Percentiles rank a stretch among this genome's conserved stretches.
Conservation (phyloP, 306 rosid genomes). For the Cucurbita moschata region DNA sequence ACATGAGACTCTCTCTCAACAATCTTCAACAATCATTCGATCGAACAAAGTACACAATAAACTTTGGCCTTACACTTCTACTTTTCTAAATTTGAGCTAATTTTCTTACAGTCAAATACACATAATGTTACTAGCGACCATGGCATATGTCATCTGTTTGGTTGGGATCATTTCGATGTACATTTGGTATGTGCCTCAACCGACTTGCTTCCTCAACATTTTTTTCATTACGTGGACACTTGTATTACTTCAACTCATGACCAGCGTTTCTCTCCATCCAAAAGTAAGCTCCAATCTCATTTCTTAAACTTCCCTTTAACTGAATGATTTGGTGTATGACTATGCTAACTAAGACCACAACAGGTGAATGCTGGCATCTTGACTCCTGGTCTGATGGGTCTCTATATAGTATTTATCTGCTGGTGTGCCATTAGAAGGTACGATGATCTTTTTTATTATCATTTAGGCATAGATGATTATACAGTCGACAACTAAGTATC, state of each 20-base stretch:
- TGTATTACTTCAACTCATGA: slow-evolving; percentile 85
- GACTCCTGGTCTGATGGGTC: slow-evolving; percentile 92
- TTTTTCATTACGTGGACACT: slow-evolving; percentile 91
- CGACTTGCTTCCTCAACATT: slow-evolving; percentile 82
- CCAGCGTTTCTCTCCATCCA: slow-evolving; percentile 82
- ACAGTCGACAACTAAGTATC: too few species aligned
- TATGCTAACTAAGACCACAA: slow-evolving; percentile 1
- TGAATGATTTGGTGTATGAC: not conserved
- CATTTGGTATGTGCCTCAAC: slow-evolving; percentile 81
- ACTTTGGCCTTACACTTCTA: too few species aligned
- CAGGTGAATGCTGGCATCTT: slow-evolving; percentile 81
- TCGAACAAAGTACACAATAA: too few species aligned
- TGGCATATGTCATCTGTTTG: slow-evolving; percentile 57
- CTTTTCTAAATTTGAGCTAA: not conserved
- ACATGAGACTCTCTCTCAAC: too few species aligned
- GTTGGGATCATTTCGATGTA: slow-evolving; percentile 74
- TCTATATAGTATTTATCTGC: slow-evolving; percentile 85
- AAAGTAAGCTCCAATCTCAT: slow-evolving; percentile 31
- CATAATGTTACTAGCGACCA: slow-evolving; percentile 52
- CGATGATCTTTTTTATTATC: not conserved
- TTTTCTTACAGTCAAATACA: slow-evolving; percentile 59
- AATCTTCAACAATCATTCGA: too few species aligned
- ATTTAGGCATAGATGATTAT: too few species aligned
- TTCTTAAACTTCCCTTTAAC: not conserved
- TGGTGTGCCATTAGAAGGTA: slow-evolving; percentile 97